Percentiles rank a stretch among this genome's conserved stretches.
Evolutionary conservation across 129 eudicot species (phyloP).

Genomic region (sunflower (Helianthus annuus)): HanXRQr2.0-SUNRISE NC_035447.2:97985817-97986316

Average conservation of each 20-base stretch:
- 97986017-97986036: constrained; percentile 59
- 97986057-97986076: constrained; percentile 44
- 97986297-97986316: too few species aligned
- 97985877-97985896: constrained; percentile 69
- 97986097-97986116: constrained; percentile 58
- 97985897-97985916: constrained; percentile 54
- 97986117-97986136: constrained; percentile 69
- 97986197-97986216: constrained; percentile 54
- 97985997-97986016: constrained; percentile 70
- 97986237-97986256: constrained; percentile 60
- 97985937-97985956: constrained; percentile 59
- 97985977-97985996: constrained; percentile 76
- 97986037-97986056: constrained; percentile 61
- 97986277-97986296: too few species aligned
- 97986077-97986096: constrained; percentile 48
- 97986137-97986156: constrained; percentile 48
- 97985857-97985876: constrained; percentile 80
- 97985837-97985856: constrained; percentile 54
- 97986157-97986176: constrained; percentile 68
- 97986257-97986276: too few species aligned
- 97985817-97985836: constrained; percentile 55
- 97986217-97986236: constrained; percentile 45
- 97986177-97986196: constrained; percentile 61
- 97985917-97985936: constrained; percentile 65
- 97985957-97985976: constrained; percentile 64